Evolutionary conservation across 2,329 filamentous ascomycete genomes (phyloP).

Genomic region (Nothopassalora personata): DNA sequence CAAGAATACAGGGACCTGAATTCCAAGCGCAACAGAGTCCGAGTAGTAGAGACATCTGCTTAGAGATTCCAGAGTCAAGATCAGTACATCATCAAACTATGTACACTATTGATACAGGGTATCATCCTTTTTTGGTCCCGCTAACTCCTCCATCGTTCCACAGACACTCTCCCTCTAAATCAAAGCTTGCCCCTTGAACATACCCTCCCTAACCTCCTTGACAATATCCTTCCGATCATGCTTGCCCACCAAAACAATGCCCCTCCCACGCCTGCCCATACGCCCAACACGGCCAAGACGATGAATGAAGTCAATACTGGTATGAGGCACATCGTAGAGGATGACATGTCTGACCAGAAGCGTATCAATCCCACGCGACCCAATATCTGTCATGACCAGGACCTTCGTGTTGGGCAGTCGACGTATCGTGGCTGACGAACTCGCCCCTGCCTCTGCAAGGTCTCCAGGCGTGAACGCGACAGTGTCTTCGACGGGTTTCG

Average conservation of each 20-base stretch:
- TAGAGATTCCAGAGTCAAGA: background rate
- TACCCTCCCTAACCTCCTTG: conserved; percentile 77
- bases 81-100: background rate
- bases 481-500: background rate
- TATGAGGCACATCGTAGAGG: conserved; percentile 95
- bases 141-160: background rate
- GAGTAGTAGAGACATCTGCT: no score
- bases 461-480: conserved; percentile 9
- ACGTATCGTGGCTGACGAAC: conserved; percentile 29
- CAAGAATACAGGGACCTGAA: no score
- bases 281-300: conserved; percentile 84
- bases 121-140: conserved; percentile 2
- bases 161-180: conserved; percentile 33
- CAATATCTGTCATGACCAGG: conserved; percentile 88
- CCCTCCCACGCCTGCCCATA: conserved; percentile 85
- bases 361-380: conserved; percentile 90
- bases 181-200: conserved; percentile 48
- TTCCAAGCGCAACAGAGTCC: no score
- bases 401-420: conserved; percentile 75
- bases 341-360: conserved; percentile 86
- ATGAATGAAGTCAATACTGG: conserved; percentile 97
- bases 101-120: conserved; percentile 16
- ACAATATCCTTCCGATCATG: conserved; percentile 87
- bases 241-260: conserved; percentile 84
- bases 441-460: background rate